phyloP scores from a whole-genome alignment of 805 yeast species.

The Nakazawaea peltata region DNA sequence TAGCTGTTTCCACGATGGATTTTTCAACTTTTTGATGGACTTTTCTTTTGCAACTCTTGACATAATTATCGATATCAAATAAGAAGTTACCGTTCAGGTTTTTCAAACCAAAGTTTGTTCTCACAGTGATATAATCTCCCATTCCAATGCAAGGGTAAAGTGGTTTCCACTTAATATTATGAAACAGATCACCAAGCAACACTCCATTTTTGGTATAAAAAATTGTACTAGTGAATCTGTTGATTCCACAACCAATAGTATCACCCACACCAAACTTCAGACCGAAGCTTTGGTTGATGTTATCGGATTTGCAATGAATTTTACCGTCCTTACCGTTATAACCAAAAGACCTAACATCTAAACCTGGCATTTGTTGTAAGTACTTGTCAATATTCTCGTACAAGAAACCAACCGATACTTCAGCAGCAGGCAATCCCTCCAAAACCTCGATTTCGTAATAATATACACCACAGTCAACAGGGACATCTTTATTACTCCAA shows the following conservation, averaged over 20 bases:
- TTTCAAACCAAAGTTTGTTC: slow-evolving; percentile 45
- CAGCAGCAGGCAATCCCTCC: slow-evolving; percentile 28
- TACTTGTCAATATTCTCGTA: slow-evolving; percentile 19
- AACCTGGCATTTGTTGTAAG: slow-evolving; percentile 35
- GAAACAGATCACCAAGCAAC: slow-evolving; percentile 45
- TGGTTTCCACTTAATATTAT: slow-evolving; percentile 29
- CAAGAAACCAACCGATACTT: slow-evolving; percentile 38
- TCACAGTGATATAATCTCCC: slow-evolving; percentile 31
- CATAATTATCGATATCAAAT: slow-evolving; percentile 42
- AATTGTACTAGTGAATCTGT: slow-evolving; percentile 51
- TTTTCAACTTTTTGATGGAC: slow-evolving; percentile 15
- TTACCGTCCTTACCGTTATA: slow-evolving; percentile 46
- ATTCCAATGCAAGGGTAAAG: slow-evolving; percentile 45
- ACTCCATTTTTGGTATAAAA: slow-evolving; percentile 84
- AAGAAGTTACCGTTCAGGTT: slow-evolving; percentile 27
- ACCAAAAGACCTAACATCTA: slow-evolving; percentile 40
- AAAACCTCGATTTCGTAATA: slow-evolving; percentile 41
- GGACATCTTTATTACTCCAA: slow-evolving; percentile 27
- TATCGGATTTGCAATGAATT: slow-evolving; percentile 26
- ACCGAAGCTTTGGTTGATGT: slow-evolving; percentile 29
- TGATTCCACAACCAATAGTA: slow-evolving; percentile 77
- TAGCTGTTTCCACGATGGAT: slow-evolving; percentile 1
- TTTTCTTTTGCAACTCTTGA: slow-evolving; percentile 26
- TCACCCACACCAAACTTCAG: slow-evolving; percentile 49
- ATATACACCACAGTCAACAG: slow-evolving; percentile 34